Conservation (phyloP, 495 filamentous ascomycete genomes). For the Daldinia loculata region DNA sequence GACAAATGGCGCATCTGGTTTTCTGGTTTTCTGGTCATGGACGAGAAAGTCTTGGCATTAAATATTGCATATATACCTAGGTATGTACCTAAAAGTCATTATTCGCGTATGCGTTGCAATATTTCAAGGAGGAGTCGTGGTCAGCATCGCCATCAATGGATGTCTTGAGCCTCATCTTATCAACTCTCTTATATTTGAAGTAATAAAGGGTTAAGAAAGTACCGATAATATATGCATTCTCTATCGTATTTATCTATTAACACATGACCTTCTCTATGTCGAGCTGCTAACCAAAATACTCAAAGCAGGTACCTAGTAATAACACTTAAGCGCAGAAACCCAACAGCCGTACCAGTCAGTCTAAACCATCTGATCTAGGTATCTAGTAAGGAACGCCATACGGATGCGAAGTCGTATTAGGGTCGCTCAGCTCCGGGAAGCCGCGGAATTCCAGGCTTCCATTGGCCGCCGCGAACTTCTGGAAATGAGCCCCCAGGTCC, state of each 20-base stretch:
- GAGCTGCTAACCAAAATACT: neutral
- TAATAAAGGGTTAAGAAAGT: too few species aligned
- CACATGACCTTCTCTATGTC: neutral
- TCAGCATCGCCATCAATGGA: too few species aligned
- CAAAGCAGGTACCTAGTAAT: neutral
- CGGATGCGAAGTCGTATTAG: conserved; percentile 9
- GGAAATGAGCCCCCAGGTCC: conserved; percentile 30
- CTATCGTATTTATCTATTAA: neutral
- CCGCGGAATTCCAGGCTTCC: conserved; percentile 26
- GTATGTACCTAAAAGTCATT: neutral
- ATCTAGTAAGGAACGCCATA: conserved; percentile 28
- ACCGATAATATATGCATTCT: neutral
- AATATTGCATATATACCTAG: neutral
- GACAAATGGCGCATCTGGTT: neutral
- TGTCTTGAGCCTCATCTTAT: neutral
- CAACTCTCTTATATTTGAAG: neutral
- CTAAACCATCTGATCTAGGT: neutral
- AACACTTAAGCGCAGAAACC: neutral
- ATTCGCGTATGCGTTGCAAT: neutral
- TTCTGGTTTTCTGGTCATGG: neutral
- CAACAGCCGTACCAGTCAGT: neutral
- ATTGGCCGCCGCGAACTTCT: conserved; percentile 34
- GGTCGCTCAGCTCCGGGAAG: conserved; percentile 4
- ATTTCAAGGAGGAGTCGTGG: neutral
- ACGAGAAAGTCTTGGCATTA: neutral